Conservation (phyloP, 2,329 filamentous ascomycete species). For the Chrysoporthe puriensis region DNA sequence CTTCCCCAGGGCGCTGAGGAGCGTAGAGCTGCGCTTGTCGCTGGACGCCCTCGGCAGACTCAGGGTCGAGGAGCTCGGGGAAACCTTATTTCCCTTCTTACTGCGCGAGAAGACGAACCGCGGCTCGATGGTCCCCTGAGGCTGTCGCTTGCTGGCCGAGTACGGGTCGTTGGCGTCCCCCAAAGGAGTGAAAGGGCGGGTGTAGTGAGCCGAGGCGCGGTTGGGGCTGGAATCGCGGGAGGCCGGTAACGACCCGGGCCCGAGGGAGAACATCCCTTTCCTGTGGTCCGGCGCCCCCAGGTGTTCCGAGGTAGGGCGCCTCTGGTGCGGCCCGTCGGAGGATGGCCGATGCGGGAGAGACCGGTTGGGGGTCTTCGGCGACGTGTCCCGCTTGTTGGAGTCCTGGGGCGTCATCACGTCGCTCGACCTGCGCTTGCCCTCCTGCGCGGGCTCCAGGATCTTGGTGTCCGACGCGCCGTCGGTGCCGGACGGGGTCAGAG, state of each 20-base stretch:
- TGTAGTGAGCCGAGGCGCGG: constrained; percentile 62
- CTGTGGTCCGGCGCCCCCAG: constrained; percentile 45
- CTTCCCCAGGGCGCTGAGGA: constrained; percentile 45
- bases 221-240: constrained; percentile 69
- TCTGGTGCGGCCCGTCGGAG: constrained; percentile 36
- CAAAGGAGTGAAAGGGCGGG: constrained; percentile 76
- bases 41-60: constrained; percentile 50
- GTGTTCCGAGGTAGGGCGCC: constrained; percentile 31
- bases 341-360: constrained; percentile 47
- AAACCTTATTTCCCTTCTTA: constrained; percentile 66
- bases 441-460: constrained; percentile 32
- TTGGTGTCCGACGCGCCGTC: constrained; percentile 43
- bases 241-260: constrained; percentile 56
- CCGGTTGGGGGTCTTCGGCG: constrained; percentile 46
- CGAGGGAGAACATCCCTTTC: constrained; percentile 58
- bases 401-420: constrained; percentile 67
- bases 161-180: constrained; percentile 86
- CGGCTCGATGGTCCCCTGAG: constrained; percentile 71
- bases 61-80: constrained; percentile 56
- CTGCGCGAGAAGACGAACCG: constrained; percentile 78
- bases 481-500: constrained; percentile 84
- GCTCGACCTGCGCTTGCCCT: constrained; percentile 31
- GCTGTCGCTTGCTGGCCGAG: constrained; percentile 76
- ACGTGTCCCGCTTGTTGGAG: constrained; percentile 61
- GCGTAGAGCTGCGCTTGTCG: constrained; percentile 53